phyloP scores from a whole-genome alignment of 805 yeast genomes.

The Yarrowia sp. region DNA sequence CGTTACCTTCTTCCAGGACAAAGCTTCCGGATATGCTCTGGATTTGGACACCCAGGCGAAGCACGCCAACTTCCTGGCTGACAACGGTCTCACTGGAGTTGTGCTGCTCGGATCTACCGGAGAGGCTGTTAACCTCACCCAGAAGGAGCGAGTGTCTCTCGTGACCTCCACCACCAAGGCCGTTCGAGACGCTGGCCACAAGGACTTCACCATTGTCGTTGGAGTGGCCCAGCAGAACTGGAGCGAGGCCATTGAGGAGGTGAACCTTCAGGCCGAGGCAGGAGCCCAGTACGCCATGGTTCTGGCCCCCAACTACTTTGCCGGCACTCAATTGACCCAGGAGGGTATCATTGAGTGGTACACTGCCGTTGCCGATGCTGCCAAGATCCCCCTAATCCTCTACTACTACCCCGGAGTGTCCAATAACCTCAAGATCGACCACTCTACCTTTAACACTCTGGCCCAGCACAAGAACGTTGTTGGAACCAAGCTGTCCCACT shows the following conservation, averaged over 20 bases:
- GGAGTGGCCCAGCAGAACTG: constrained; percentile 59
- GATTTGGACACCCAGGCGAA: constrained; percentile 57
- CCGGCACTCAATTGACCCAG: constrained; percentile 54
- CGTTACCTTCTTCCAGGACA: constrained; percentile 61
- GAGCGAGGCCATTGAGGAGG: constrained; percentile 54
- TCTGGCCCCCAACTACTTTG: constrained; percentile 59
- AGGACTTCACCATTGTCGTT: constrained; percentile 55
- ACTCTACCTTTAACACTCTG: constrained; percentile 53
- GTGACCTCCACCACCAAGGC: constrained; percentile 47
- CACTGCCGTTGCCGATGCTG: constrained; percentile 54
- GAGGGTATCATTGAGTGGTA: constrained; percentile 58
- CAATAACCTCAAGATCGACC: constrained; percentile 53
- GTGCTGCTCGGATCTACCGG: constrained; percentile 64
- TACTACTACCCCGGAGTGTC: constrained; percentile 62
- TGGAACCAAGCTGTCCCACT: constrained; percentile 62
- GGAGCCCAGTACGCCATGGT: constrained; percentile 49
- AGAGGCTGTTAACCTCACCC: constrained; percentile 60
- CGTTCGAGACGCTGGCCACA: constrained; percentile 51
- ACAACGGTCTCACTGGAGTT: constrained; percentile 58
- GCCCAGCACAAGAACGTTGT: constrained; percentile 57
- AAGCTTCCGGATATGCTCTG: constrained; percentile 50
- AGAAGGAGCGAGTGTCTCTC: constrained; percentile 53
- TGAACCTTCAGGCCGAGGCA: constrained; percentile 45
- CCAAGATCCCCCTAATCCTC: constrained; percentile 55
- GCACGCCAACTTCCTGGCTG: constrained; percentile 55